Conservation (phyloP, 805 yeast species). For the Scheffersomyces amazonensis region DNA sequence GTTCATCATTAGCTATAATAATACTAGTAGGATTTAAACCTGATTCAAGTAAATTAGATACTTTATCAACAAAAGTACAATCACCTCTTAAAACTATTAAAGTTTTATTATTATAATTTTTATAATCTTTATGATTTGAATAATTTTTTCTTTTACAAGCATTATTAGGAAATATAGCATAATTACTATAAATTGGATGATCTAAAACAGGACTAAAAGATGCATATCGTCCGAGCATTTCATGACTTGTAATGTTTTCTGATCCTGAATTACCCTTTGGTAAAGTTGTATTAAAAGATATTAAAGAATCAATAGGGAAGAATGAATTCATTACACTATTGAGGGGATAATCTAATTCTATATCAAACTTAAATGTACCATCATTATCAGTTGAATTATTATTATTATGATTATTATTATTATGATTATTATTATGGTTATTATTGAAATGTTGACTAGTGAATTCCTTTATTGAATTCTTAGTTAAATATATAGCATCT, state of each 20-base stretch:
- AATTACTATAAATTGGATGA: constrained; percentile 20
- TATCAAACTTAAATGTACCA: background rate
- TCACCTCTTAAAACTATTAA: constrained; percentile 43
- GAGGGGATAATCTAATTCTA: constrained; percentile 29
- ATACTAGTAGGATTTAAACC: constrained; percentile 44
- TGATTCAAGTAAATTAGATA: constrained; percentile 39
- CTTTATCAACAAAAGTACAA: constrained; percentile 55
- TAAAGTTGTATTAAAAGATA: constrained; percentile 26
- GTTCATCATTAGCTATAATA: constrained; percentile 55
- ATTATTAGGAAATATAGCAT: constrained; percentile 21
- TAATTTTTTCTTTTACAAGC: constrained; percentile 25
- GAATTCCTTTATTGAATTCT: constrained; percentile 20
- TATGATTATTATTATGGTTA: too few relatives aligned
- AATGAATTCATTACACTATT: constrained; percentile 35
- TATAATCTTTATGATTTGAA: constrained; percentile 5
- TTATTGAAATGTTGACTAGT: constrained; percentile 15
- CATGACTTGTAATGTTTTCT: constrained; percentile 12
- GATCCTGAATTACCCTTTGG: constrained; percentile 4
- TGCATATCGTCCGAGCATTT: constrained; percentile 35
- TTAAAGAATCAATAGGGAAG: constrained; percentile 39
- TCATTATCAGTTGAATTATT: constrained; percentile 1
- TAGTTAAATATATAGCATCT: constrained; percentile 24
- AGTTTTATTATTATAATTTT: constrained; percentile 20
- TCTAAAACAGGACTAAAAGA: constrained; percentile 37
- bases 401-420: too few relatives aligned